Percentiles rank a stretch among this genome's conserved stretches.
Evolutionary conservation across 1,139 yeast genomes (phyloP).

Genomic region (Nakaseomyces kungkrabaensis): DNA sequence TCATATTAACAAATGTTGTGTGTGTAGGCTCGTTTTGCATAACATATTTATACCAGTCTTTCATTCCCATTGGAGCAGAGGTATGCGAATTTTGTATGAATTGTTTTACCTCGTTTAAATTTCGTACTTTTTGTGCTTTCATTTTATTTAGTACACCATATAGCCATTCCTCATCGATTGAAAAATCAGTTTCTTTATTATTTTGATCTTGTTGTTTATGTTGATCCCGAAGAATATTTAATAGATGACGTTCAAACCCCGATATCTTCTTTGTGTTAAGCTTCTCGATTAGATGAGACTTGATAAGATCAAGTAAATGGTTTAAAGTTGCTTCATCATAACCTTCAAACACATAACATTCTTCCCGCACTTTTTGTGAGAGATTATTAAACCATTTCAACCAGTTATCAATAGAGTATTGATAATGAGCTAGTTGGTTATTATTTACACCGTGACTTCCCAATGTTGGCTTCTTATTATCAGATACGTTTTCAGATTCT

Average conservation of each 20-base stretch:
- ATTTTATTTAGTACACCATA: conserved; percentile 7
- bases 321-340: conserved; percentile 15
- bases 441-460: not conserved
- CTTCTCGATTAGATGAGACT: conserved; percentile 8
- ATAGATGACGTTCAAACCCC: conserved; percentile 10
- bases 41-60: conserved; percentile 19
- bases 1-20: conserved; percentile 11
- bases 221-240: conserved; percentile 12
- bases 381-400: conserved; percentile 14
- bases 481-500: conserved; percentile 11
- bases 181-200: conserved; percentile 8
- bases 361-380: conserved; percentile 3
- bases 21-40: conserved; percentile 19
- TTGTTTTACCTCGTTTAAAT: conserved; percentile 7
- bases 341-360: conserved; percentile 10
- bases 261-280: conserved; percentile 3
- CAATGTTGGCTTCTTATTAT: not conserved
- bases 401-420: conserved; percentile 7
- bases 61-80: conserved; percentile 13
- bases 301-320: conserved; percentile 13
- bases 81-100: conserved; percentile 8
- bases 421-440: conserved; percentile 4
- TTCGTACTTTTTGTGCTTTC: conserved; percentile 10
- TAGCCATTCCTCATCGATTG: conserved; percentile 23
- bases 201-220: not conserved